These are phyloP conservation scores for Xanthoceras sorbifolium DNA, from an alignment of 345 rosid species.

Conservation along the genomic window DNA sequence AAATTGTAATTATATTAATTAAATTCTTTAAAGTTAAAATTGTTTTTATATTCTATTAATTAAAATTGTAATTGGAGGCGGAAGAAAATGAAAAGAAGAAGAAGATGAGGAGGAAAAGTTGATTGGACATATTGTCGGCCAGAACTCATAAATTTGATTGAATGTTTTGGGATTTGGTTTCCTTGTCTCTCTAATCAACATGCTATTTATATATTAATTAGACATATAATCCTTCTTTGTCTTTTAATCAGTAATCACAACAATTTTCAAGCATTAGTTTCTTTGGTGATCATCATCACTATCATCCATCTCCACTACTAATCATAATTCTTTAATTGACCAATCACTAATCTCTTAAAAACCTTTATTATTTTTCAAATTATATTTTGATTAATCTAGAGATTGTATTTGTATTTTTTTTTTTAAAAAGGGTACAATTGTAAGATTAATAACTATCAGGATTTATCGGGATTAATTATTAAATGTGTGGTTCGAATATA, in stretches of 20 bases:
- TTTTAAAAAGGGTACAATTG: too few relatives aligned
- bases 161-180: constrained; percentile 25
- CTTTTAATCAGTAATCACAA: neutral
- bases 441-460: too few relatives aligned
- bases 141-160: constrained; percentile 13
- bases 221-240: neutral
- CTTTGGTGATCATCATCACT: neutral
- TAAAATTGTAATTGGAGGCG: neutral
- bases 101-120: neutral
- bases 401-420: neutral
- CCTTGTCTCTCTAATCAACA: constrained; percentile 30
- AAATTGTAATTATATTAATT: too few relatives aligned
- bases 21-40: too few relatives aligned
- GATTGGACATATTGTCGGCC: constrained; percentile 27
- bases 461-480: too few relatives aligned
- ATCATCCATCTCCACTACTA: too few relatives aligned
- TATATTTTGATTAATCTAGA: constrained; percentile 15
- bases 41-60: too few relatives aligned
- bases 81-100: neutral
- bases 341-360: neutral
- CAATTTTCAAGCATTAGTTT: neutral
- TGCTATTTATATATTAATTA: neutral
- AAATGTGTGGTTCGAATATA: too few relatives aligned
- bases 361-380: too few relatives aligned
- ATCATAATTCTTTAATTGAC: constrained; percentile 13